Base-by-base conservation (phyloP, 495 filamentous ascomycete species). In the Tricharina praecox region DNA sequence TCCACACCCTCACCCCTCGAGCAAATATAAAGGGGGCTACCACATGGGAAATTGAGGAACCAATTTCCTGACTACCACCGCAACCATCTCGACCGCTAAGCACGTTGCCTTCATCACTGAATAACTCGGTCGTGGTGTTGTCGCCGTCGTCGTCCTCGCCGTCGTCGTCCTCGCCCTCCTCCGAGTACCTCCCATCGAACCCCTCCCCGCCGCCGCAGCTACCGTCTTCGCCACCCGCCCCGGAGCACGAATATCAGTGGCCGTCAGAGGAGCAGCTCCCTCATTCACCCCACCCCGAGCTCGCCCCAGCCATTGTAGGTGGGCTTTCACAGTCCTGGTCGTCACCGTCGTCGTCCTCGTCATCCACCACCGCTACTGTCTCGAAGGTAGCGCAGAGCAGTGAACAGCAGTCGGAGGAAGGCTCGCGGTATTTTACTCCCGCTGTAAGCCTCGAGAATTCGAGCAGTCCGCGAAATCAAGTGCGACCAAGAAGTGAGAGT, bases 191-290 rank as follows among this genome's bases (percentile, higher is more conserved):
- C 11, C 5, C 5, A 15, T 43, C 7, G 4, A 37, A 19, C 21
- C 39, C 20, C 7, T 23, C 10, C 64, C 68, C 66, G 67, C 47
- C 56, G 32, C 47, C 50, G n/a, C n/a, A n/a, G n/a, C n/a, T n/a
- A n/a, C n/a, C n/a, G 19, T 58, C 54, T 23, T 53, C 45, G 28
- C 55, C 55, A 34, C 45, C 55, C n/a, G 43, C 50, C 44, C 42
- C 56, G 47, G 46, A 54, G 48, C 40, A 52, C 45, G 44, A 48
- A 50, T 30, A 47, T 33, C 26, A 21, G 43, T 57, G 53, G 33
- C n/a, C n/a, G n/a, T n/a, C n/a, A n/a, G n/a, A n/a, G n/a, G n/a
- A n/a, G n/a, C 51, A 47, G 7, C 21, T 51, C 44, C 56, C 53
- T 45, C 53, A 56, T 16, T 60, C 57, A 32, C 57, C 57, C 21